Conservation (phyloP, 768 basidiomycete genomes). For the Mycena polygramma region DNA sequence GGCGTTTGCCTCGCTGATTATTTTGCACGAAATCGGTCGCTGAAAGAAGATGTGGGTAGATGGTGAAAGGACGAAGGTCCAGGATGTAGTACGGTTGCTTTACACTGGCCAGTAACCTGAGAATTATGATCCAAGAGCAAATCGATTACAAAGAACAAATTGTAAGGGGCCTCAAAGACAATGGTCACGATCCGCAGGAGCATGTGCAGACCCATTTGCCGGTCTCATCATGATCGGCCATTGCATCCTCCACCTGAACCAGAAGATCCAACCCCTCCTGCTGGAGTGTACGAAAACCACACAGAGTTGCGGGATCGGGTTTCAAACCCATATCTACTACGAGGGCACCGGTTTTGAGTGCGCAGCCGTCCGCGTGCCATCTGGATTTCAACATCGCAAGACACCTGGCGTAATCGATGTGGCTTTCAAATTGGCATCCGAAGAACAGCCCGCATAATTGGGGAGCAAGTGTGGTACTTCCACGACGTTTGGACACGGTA, state of each 20-base stretch:
- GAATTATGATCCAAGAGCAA: too few relatives aligned
- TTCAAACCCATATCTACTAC: not conserved
- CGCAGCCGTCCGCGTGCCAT: not conserved
- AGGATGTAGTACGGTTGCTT: too few relatives aligned
- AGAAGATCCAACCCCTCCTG: constrained; percentile 6
- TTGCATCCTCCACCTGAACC: not conserved
- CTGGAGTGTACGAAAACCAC: not conserved
- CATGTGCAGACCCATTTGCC: too few relatives aligned
- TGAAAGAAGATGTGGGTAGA: too few relatives aligned
- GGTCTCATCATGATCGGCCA: too few relatives aligned
- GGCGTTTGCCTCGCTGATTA: too few relatives aligned
- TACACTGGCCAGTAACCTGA: too few relatives aligned
- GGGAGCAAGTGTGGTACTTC: not conserved
- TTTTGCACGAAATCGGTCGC: too few relatives aligned
- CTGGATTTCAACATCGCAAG: constrained; percentile 10
- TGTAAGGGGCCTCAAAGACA: too few relatives aligned
- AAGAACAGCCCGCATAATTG: not conserved
- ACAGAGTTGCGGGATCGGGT: not conserved
- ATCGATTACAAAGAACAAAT: too few relatives aligned
- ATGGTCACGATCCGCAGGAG: too few relatives aligned
- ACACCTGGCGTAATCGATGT: not conserved
- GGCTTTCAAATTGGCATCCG: not conserved
- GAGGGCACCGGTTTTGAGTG: not conserved
- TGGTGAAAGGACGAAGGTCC: too few relatives aligned
- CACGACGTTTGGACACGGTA: not conserved